Evolutionary conservation across 352 stramenopile species (phyloP), one percentile per base, ranked within the genome.

Genomic region (Pythium sukuiense): DNA sequence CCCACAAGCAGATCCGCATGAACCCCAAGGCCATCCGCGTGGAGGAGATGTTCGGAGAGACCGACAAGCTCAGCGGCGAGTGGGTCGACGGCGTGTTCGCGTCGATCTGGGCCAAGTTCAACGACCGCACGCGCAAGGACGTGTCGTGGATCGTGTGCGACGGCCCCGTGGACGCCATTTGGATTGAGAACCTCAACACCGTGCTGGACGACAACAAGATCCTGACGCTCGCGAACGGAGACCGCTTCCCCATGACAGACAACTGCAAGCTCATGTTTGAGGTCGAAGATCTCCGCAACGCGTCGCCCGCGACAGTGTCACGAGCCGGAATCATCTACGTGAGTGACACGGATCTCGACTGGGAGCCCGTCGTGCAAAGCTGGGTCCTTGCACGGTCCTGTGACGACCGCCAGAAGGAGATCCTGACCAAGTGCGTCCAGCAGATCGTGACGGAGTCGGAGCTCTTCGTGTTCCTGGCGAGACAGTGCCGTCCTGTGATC

Each of bases 241-340:
- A 99, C 62, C 90, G 96, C 29, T 98, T 99, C 75, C 95, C 95
- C 20, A 99, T 99, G 95, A 98, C 95, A 12, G 94, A 98, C 63
- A 99, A 98, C 72, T 93, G 98, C n/a, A 98, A 98, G 72, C 76
- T 97, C 20, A 98, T 98, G 90, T 98, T 98, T 76, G 95, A 99
- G 74, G 95, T 98, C 26, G 96, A 99, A 68, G 98, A 92, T 6
- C 73, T 99, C 29, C 92, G 97, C 18, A 98, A 99, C 73, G 96
- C 96, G 26, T 98, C 89, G 73, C 96, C 96, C 9, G 96, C 96
- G 6, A 99, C 96, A 1, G 97, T 99, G 13, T 98, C 91, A 29
- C 93, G 97, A 43, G 94, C 93, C 35, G 96, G 97, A 59, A 98
- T 99, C 55, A 93, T 98, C 18, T 98, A 97, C 72, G 89, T 98